Evolutionary conservation across 768 basidiomycete species (phyloP).

Genomic region (Rhodosporidiobolus odoratus): DNA sequence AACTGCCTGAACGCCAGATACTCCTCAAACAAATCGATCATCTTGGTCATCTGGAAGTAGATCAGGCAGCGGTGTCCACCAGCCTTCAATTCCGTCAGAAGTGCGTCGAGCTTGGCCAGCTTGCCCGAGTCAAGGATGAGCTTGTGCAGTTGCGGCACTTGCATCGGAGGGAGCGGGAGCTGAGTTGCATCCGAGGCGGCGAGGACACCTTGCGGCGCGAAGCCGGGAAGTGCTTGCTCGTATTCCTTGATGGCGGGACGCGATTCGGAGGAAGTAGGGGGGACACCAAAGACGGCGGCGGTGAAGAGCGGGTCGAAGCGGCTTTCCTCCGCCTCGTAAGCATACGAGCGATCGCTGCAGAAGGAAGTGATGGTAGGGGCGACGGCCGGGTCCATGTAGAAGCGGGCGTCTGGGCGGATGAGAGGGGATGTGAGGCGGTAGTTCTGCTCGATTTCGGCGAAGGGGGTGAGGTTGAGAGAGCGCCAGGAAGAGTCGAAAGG

Average conservation of each 20-base stretch:
- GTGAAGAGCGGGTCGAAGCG: constrained; percentile 68
- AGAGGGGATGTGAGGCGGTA: constrained; percentile 73
- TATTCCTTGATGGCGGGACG: constrained; percentile 54
- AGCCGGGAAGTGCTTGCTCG: constrained; percentile 55
- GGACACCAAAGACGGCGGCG: constrained; percentile 75
- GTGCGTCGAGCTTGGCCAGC: constrained; percentile 76
- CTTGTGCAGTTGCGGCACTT: constrained; percentile 88
- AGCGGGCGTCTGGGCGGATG: constrained; percentile 70
- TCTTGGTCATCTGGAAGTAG: constrained; percentile 99
- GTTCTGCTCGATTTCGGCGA: constrained; percentile 59
- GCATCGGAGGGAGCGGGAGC: constrained; percentile 74
- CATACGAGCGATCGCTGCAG: constrained; percentile 63
- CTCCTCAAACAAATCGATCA: constrained; percentile 99
- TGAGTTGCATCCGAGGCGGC: constrained; percentile 63
- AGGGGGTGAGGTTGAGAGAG: constrained; percentile 51
- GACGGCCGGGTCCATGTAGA: constrained; percentile 76
- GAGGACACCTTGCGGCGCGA: constrained; percentile 66
- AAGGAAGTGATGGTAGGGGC: constrained; percentile 74
- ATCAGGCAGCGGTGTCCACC: constrained; percentile 89
- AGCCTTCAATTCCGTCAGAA: constrained; percentile 87
- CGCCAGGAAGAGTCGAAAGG: constrained; percentile 24
- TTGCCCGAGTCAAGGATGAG: constrained; percentile 96
- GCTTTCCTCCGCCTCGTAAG: constrained; percentile 60
- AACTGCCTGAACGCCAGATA: constrained; percentile 87
- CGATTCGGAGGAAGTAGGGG: constrained; percentile 61